Percentiles rank a stretch among this genome's conserved stretches.
phyloP scores from a whole-genome alignment of 495 filamentous ascomycete species.

The Poronia punctata region DNA sequence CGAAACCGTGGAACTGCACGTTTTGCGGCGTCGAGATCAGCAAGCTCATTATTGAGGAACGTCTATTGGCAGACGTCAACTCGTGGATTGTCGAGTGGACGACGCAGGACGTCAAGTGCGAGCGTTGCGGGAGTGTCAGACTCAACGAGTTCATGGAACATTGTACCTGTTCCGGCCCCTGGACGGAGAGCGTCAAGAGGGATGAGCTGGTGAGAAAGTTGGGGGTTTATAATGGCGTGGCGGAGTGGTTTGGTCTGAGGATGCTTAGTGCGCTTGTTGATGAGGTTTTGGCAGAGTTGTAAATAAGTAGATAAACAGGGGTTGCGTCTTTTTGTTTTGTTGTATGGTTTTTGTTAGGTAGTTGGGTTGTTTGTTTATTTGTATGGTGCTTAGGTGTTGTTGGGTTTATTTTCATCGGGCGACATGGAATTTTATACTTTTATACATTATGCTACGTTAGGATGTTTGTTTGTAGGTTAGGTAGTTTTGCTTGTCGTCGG shows the following conservation, averaged over 20 bases:
- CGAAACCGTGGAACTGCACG: slow-evolving; percentile 65
- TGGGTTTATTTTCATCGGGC: too few relatives aligned
- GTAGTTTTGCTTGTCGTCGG: too few relatives aligned
- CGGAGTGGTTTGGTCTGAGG: slow-evolving; percentile 67
- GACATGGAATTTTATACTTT: too few relatives aligned
- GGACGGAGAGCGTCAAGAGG: slow-evolving; percentile 64
- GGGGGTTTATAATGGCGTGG: slow-evolving; percentile 64
- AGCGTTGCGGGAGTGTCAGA: slow-evolving; percentile 56
- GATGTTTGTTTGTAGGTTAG: too few relatives aligned
- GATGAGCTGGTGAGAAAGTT: slow-evolving; percentile 61
- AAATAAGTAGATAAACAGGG: too few relatives aligned
- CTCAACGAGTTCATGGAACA: slow-evolving; percentile 96
- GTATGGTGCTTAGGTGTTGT: too few relatives aligned
- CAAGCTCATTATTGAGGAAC: slow-evolving; percentile 72
- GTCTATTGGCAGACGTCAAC: slow-evolving; percentile 70
- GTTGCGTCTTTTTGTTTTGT: too few relatives aligned
- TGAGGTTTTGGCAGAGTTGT: slow-evolving; percentile 44
- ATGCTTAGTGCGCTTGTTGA: slow-evolving; percentile 72
- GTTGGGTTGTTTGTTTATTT: too few relatives aligned
- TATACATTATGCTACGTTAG: too few relatives aligned
- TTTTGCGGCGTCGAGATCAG: slow-evolving; percentile 73
- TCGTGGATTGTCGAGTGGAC: slow-evolving; percentile 70
- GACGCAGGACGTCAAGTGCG: slow-evolving; percentile 85
- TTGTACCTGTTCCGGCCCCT: slow-evolving; percentile 82
- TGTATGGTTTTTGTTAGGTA: too few relatives aligned